Evolutionary conservation across 768 basidiomycete species (phyloP), one percentile per base, ranked within the genome.

Genomic region (Pisolithus albus): DNA sequence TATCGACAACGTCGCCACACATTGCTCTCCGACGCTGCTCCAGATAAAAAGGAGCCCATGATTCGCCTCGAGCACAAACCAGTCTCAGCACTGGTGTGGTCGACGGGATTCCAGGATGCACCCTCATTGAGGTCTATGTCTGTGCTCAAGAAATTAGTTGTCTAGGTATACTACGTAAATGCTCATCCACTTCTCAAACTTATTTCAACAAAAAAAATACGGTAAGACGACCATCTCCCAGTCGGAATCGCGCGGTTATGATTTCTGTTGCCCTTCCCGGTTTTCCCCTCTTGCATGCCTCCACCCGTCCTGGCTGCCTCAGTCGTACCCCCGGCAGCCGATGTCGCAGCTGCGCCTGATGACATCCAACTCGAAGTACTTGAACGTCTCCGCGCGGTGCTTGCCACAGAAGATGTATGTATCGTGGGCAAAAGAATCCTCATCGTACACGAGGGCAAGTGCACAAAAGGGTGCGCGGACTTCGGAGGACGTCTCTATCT

Each of bases 141-240:
- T 48, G 13, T 43, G 28, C 28, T 28, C 28, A 5, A 1, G 28
- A 46, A 47, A 38, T 34, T n/a, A n/a, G n/a, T n/a, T 7, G 37
- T 15, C 50, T 45, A 92, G 92, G 87, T 92, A 4, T 86, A 87
- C n/a, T n/a, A n/a, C 67, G 79, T 90, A 59, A 76, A 84, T 46
- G 59, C 69, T 16, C 75, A 81, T 0, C 66, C 72, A 10, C 62
- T 70, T n/a, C 77, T 84, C 11, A 70, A 86, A 43, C 70, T 76
- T 52, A 87, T 83, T 0, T 80, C 84, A 1, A n/a, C n/a, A n/a
- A n/a, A 93, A 86, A 63, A 60, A 72, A 1, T 96, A 88, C 61
- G 94, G 95, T 40, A 88, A 84, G 59, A 75, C 83, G 13, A 76
- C 97, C 80, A 94, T 39, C 80, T 98, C 7, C 79, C 81, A 0